Conservation (phyloP, 805 yeast species). For the Candida fluviatilis region DNA sequence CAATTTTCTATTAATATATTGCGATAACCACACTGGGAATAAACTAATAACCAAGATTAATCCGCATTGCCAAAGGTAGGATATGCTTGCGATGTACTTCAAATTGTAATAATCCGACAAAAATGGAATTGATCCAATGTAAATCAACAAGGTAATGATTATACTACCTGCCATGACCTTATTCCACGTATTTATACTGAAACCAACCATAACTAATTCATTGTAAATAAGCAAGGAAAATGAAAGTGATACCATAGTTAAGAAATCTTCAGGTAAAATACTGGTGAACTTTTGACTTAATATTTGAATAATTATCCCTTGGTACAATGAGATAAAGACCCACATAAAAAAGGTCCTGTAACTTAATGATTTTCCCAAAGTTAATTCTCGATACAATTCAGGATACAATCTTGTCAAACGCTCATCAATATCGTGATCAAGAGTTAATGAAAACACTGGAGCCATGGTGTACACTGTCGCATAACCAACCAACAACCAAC, state of each 20-base stretch:
- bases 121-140: constrained; percentile 75
- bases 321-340: constrained; percentile 86
- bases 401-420: constrained; percentile 87
- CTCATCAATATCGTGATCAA: constrained; percentile 89
- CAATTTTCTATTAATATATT: constrained; percentile 66
- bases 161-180: constrained; percentile 70
- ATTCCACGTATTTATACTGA: constrained; percentile 92
- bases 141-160: constrained; percentile 62
- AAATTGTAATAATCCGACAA: constrained; percentile 84
- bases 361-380: constrained; percentile 81
- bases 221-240: constrained; percentile 77
- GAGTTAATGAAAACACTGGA: constrained; percentile 90
- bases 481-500: constrained; percentile 98
- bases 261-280: constrained; percentile 48
- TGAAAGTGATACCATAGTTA: constrained; percentile 78
- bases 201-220: constrained; percentile 89
- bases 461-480: constrained; percentile 97
- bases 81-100: constrained; percentile 49
- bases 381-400: constrained; percentile 88
- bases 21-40: constrained; percentile 86
- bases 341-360: constrained; percentile 86
- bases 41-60: constrained; percentile 66
- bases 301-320: constrained; percentile 82
- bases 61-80: constrained; percentile 66
- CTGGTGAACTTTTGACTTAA: constrained; percentile 76